Evolutionary conservation across 73 alveolate genomes (phyloP).

Genomic region (Symbiodinium pilosum): DNA sequence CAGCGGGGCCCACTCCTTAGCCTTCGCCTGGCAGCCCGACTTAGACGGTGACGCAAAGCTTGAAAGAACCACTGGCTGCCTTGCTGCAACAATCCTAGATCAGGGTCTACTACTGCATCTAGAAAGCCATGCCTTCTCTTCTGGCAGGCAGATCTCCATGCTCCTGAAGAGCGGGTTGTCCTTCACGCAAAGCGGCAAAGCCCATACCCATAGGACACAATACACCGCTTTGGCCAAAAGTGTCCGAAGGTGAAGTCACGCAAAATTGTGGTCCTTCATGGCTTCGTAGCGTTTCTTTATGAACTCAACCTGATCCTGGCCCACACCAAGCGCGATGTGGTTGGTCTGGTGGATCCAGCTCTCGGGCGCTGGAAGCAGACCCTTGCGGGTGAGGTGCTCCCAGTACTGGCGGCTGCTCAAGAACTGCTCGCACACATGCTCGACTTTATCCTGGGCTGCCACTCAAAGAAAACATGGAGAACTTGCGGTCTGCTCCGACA

Average conservation of each 20-base stretch:
- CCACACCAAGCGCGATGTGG: constrained; percentile 90
- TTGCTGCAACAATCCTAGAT: too few relatives aligned
- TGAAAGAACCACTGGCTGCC: too few relatives aligned
- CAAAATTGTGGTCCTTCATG: constrained; percentile 10
- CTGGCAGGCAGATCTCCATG: constrained; percentile 91
- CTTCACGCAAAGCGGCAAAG: not conserved
- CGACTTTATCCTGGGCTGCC: constrained; percentile 38
- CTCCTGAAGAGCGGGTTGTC: constrained; percentile 42
- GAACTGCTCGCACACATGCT: constrained; percentile 95
- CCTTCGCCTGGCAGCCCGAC: constrained; percentile 44
- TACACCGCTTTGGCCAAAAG: too few relatives aligned
- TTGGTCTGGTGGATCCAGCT: constrained; percentile 91
- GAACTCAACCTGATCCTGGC: constrained; percentile 88
- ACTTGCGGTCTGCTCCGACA: not conserved
- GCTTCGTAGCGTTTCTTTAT: constrained; percentile 94
- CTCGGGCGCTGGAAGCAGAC: constrained; percentile 80
- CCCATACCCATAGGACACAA: too few relatives aligned
- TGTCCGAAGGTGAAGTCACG: too few relatives aligned
- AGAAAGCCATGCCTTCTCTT: constrained; percentile 20
- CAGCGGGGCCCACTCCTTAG: constrained; percentile 80
- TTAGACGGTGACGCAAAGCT: too few relatives aligned
- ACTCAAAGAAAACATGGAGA: not conserved
- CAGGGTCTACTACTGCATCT: too few relatives aligned
- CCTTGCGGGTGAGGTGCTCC: constrained; percentile 71
- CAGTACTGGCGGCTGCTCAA: constrained; percentile 81